Percentiles rank a stretch among this genome's conserved stretches.
Conservation (phyloP, 805 yeast genomes). For the Dipodascopsis uninucleata region DNA sequence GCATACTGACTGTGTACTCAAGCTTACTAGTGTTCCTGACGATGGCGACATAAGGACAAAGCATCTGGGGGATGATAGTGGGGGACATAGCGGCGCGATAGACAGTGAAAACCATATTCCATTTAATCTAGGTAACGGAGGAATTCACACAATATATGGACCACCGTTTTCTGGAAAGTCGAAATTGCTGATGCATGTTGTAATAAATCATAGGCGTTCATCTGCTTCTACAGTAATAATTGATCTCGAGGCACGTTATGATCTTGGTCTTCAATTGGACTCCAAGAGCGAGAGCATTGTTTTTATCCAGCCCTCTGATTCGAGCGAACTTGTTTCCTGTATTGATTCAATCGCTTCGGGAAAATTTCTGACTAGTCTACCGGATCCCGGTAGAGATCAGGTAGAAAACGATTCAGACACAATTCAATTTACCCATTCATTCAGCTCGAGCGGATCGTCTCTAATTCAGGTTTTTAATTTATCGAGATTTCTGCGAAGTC, state of each 20-base stretch:
- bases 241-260: conserved; percentile 24
- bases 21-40: too few species aligned
- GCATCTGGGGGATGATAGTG: too few species aligned
- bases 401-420: not conserved
- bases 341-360: conserved; percentile 3
- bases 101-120: too few species aligned
- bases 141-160: too few species aligned
- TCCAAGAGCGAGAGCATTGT: conserved; percentile 1
- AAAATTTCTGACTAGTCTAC: not conserved
- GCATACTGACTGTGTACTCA: too few species aligned
- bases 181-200: conserved; percentile 8
- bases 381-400: not conserved
- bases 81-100: too few species aligned
- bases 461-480: too few species aligned
- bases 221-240: conserved; percentile 9
- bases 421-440: not conserved
- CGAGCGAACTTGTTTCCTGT: conserved; percentile 1
- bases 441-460: conserved; percentile 1
- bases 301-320: not conserved
- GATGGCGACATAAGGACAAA: too few species aligned
- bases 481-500: not conserved
- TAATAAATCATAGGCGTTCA: not conserved
- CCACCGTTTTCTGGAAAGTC: conserved; percentile 23
- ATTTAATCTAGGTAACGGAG: too few species aligned
- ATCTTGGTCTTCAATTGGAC: not conserved